A percentile compares a stretch with the other conserved stretches of the same genome.
phyloP scores from a whole-genome alignment of 192 early-diverging fungal species.

The Chytriomyces sp. region DNA sequence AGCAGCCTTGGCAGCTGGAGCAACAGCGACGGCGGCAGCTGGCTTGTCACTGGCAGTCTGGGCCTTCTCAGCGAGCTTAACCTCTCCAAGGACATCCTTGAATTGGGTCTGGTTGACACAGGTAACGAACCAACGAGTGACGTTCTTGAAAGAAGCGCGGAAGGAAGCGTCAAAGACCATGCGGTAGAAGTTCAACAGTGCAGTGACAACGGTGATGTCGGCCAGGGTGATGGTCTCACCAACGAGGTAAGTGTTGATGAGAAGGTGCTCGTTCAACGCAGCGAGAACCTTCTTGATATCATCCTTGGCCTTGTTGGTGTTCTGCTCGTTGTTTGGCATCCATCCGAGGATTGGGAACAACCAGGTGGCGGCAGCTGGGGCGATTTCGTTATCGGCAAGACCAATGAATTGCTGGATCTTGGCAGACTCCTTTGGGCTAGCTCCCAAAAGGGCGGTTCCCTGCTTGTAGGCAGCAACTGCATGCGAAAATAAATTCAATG shows the following conservation, averaged over 20 bases:
- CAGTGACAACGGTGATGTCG: slow-evolving; percentile 75
- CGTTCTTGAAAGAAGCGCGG: slow-evolving; percentile 84
- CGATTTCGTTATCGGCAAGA: slow-evolving; percentile 60
- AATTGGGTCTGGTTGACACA: slow-evolving; percentile 81
- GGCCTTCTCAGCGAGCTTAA: slow-evolving; percentile 69
- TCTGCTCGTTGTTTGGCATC: slow-evolving; percentile 51
- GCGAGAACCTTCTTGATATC: slow-evolving; percentile 65
- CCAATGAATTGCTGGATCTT: slow-evolving; percentile 57
- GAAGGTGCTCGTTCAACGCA: slow-evolving; percentile 79
- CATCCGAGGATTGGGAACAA: slow-evolving; percentile 55
- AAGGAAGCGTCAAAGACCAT: slow-evolving; percentile 73
- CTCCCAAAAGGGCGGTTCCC: slow-evolving; percentile 50
- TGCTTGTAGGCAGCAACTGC: slow-evolving; percentile 58
- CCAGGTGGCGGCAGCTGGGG: slow-evolving; percentile 53
- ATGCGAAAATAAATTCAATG: slow-evolving; percentile 7
- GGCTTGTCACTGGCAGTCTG: slow-evolving; percentile 29
- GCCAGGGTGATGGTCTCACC: slow-evolving; percentile 92
- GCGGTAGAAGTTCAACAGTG: slow-evolving; percentile 60
- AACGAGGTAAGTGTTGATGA: slow-evolving; percentile 89
- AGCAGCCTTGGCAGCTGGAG: slow-evolving; percentile 63
- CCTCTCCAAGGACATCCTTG: slow-evolving; percentile 79
- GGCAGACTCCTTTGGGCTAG: slow-evolving; percentile 51
- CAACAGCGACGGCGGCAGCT: slow-evolving; percentile 28
- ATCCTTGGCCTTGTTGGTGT: slow-evolving; percentile 74
- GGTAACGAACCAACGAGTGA: slow-evolving; percentile 93